Evolutionary conservation across 1,139 yeast genomes (phyloP).

Genomic region (Starmera stellimalicola): DNA sequence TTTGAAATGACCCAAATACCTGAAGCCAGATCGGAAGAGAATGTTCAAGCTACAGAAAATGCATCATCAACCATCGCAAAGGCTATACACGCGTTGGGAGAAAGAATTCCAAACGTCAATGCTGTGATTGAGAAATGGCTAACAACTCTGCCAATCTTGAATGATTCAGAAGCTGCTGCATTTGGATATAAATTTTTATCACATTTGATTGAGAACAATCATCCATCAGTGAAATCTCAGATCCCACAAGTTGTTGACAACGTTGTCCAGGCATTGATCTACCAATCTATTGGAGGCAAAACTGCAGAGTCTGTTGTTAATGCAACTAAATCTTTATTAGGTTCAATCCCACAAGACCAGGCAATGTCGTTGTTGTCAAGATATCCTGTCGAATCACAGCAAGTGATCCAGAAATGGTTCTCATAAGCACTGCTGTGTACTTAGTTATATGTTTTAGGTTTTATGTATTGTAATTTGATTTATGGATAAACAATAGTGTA

Average conservation of each 20-base stretch:
- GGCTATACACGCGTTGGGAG: slow-evolving; percentile 50
- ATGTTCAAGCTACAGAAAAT: slow-evolving; percentile 80
- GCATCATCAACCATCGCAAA: slow-evolving; percentile 79
- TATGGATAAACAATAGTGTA: background rate
- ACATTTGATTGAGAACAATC: slow-evolving; percentile 62
- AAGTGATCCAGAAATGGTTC: slow-evolving; percentile 56
- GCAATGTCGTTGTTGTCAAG: slow-evolving; percentile 57
- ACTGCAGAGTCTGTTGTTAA: slow-evolving; percentile 57
- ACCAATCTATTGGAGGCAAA: slow-evolving; percentile 58
- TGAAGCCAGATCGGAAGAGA: slow-evolving; percentile 82
- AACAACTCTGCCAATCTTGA: slow-evolving; percentile 67
- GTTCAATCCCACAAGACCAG: slow-evolving; percentile 44
- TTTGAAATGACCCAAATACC: slow-evolving; percentile 68
- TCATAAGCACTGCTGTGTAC: slow-evolving; percentile 20
- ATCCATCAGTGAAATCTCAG: slow-evolving; percentile 49
- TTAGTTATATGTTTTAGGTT: background rate
- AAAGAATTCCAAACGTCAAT: slow-evolving; percentile 52
- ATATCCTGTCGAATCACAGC: slow-evolving; percentile 54
- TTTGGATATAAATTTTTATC: slow-evolving; percentile 70
- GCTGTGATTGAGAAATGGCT: slow-evolving; percentile 70
- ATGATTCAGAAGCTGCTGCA: slow-evolving; percentile 89
- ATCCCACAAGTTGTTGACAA: slow-evolving; percentile 61
- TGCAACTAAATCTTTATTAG: slow-evolving; percentile 42
- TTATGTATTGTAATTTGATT: background rate
- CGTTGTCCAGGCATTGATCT: slow-evolving; percentile 69